Base-by-base conservation (phyloP, 2,329 filamentous ascomycete genomes). In the Clarireedia paspali region DNA sequence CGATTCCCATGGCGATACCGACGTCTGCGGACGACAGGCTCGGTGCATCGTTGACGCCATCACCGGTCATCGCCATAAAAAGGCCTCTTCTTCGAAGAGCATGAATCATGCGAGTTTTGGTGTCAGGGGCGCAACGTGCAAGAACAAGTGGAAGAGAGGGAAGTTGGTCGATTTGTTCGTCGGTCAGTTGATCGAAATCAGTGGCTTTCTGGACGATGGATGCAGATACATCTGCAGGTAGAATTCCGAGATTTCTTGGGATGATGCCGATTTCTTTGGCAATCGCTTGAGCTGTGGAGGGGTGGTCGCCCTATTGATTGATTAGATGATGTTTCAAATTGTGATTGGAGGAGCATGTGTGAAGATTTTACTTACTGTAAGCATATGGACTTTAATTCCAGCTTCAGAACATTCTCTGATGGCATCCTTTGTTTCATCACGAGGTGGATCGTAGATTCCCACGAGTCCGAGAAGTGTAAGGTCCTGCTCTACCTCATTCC, bases 351-450 rank as follows among this genome's bases (percentile, higher is more conserved):
- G 6, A 7, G 7, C 2, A 20, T 46, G 7, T 14, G 44, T 26
- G 48, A 27, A 55, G 24, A 23, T 38, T 15, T 2, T 46, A 36
- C 23, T 52, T 9, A 48, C 54, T 15, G 55, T 57, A 26, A 81
- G 87, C 87, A 91, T 91, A 69, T 88, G 85, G 30, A 90, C 83
- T n/a, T 84, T 76, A 53, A 91, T 86, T 1, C 85, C 85, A 4
- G 88, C 88, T 1, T 80, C 75, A 12, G 86, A 79, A 15, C 90
- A 74, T 0, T 79, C 87, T n/a, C 74, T 72, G 27, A 84, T 73
- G 1, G 83, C 81, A 12, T 74, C 74, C 0, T 80, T 77, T 34
- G 84, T 83, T 62, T 84, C 82, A 27, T 79, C 75, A 50, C 81
- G 74, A 24, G 80, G 79, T 23, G 81, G 81, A 63, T 85, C 81